Percentiles rank a stretch among this genome's conserved stretches.
phyloP scores from a whole-genome alignment of 345 rosid species.

The Excoecaria agallocha region DNA sequence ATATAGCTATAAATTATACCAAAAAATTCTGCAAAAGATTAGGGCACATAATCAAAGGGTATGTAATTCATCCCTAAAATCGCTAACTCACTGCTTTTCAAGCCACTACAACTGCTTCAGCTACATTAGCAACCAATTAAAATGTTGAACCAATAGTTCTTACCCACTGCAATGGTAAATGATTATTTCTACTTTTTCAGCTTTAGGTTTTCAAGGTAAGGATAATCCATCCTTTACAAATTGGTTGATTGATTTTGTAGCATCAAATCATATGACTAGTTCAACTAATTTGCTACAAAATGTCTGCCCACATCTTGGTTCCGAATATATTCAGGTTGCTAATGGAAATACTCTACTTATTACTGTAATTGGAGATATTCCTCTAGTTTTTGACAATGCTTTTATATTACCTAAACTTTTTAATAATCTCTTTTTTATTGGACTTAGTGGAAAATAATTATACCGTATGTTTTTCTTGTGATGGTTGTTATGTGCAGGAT shows the following conservation, averaged over 20 bases:
- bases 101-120: rapidly evolving
- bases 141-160: too few species aligned
- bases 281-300: too few species aligned
- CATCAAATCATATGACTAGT: too few species aligned
- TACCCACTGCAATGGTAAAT: too few species aligned
- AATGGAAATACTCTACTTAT: too few species aligned
- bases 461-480: neutral
- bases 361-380: too few species aligned
- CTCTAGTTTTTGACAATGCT: too few species aligned
- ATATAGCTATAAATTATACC: neutral
- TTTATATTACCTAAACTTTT: neutral
- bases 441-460: neutral
- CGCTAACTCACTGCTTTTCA: neutral
- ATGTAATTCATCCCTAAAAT: neutral
- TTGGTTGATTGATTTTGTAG: too few species aligned
- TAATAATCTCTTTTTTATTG: neutral
- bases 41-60: constrained; percentile 16
- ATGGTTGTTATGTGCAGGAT: neutral
- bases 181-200: neutral
- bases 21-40: neutral
- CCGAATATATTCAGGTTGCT: too few species aligned
- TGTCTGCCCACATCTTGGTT: too few species aligned
- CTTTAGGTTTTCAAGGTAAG: neutral
- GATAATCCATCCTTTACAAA: too few species aligned
- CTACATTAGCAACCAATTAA: neutral